Evolutionary conservation across 2,329 filamentous ascomycete species (phyloP).

Genomic region (Ilyonectria destructans): DNA sequence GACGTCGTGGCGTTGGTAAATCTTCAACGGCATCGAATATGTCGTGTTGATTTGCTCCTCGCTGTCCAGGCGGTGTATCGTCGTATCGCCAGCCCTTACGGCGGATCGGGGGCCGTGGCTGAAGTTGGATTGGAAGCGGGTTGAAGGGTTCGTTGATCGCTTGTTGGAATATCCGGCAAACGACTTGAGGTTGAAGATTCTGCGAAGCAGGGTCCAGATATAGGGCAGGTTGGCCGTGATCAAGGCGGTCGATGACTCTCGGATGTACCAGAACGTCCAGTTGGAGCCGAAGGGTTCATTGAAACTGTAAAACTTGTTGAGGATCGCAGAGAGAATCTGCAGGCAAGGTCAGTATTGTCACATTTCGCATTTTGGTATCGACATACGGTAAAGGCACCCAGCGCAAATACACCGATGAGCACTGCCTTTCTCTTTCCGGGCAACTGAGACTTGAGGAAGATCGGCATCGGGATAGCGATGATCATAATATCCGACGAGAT

Average conservation of each 20-base stretch:
- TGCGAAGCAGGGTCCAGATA: conserved; percentile 59
- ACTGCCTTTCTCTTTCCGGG: conserved; percentile 68
- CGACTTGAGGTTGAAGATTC: conserved; percentile 55
- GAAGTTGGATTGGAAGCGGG: conserved; percentile 48
- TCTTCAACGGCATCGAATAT: conserved; percentile 55
- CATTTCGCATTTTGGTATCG: too few relatives aligned
- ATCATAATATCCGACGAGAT: conserved; percentile 74
- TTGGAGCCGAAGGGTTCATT: conserved; percentile 55
- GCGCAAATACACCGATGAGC: conserved; percentile 63
- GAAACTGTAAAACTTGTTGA: conserved; percentile 63
- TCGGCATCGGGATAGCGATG: conserved; percentile 70
- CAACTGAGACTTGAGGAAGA: conserved; percentile 67
- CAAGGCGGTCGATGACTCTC: conserved; percentile 61
- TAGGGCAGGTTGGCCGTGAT: conserved; percentile 61
- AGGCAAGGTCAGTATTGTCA: conserved; percentile 22
- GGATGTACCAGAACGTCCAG: conserved; percentile 63
- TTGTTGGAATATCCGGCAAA: conserved; percentile 54
- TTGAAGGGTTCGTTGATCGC: conserved; percentile 45
- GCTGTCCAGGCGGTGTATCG: conserved; percentile 52
- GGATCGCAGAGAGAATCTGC: conserved; percentile 65
- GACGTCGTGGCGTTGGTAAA: conserved; percentile 56
- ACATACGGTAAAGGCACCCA: conserved; percentile 65
- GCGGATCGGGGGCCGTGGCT: conserved; percentile 46
- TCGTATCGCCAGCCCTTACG: conserved; percentile 44
- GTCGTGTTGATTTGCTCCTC: conserved; percentile 57